Conservation (phyloP, 169 alveolate species). For the Nephromyces sp. region DNA sequence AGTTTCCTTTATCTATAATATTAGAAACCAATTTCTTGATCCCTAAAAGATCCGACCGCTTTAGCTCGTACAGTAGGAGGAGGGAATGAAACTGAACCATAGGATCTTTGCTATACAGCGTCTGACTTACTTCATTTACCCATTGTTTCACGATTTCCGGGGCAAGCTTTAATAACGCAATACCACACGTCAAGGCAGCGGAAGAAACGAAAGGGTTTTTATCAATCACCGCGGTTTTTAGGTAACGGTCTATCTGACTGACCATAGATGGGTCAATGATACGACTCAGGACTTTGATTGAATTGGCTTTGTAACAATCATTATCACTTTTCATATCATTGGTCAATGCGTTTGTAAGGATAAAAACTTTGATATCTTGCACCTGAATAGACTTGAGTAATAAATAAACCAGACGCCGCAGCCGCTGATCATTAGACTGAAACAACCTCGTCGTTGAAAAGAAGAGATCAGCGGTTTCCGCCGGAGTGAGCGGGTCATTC, state of each 20-base stretch:
- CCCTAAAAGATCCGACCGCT: slow-evolving; percentile 70
- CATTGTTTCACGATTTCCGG: slow-evolving; percentile 83
- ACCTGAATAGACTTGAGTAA: slow-evolving; percentile 81
- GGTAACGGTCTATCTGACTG: slow-evolving; percentile 86
- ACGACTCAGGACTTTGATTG: slow-evolving; percentile 86
- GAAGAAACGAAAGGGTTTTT: slow-evolving; percentile 82
- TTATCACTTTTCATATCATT: slow-evolving; percentile 86
- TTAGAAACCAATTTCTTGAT: slow-evolving; percentile 47
- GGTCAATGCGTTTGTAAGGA: slow-evolving; percentile 86
- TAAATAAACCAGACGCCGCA: slow-evolving; percentile 80
- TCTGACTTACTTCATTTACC: slow-evolving; percentile 70
- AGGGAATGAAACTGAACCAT: slow-evolving; percentile 90
- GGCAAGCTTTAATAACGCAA: slow-evolving; percentile 68
- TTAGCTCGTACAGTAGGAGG: slow-evolving; percentile 78
- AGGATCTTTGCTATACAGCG: slow-evolving; percentile 66
- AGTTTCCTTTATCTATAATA: no score
- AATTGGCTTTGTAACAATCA: slow-evolving; percentile 86
- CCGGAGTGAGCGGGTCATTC: slow-evolving; percentile 67
- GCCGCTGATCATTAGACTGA: slow-evolving; percentile 74
- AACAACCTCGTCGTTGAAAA: slow-evolving; percentile 87
- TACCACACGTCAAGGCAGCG: slow-evolving; percentile 83
- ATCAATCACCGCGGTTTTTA: slow-evolving; percentile 82
- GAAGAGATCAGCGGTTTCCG: slow-evolving; percentile 80
- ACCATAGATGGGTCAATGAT: slow-evolving; percentile 84
- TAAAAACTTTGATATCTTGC: slow-evolving; percentile 80